A percentile compares a stretch with the other conserved stretches of the same genome.
Evolutionary conservation across 371 early-diverging fungal genomes (phyloP).

Genomic region (Chytridiales sp.): DNA sequence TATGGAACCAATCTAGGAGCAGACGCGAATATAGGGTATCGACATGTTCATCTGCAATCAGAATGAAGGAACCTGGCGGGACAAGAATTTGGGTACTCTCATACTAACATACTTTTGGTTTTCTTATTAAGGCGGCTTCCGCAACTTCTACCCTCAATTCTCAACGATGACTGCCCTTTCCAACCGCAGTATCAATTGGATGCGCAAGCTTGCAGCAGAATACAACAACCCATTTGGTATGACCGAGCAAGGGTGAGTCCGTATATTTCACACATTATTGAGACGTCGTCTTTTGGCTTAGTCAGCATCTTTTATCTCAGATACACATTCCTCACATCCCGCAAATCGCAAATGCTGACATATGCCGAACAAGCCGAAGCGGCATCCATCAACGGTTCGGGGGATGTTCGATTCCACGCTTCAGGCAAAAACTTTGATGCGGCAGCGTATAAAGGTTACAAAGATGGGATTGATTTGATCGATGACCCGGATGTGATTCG

Average conservation of each 20-base stretch:
- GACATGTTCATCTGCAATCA: too few relatives aligned
- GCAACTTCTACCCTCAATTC: slow-evolving; percentile 13
- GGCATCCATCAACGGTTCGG: neutral
- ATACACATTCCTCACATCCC: slow-evolving; percentile 1
- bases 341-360: neutral
- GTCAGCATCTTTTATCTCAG: too few relatives aligned
- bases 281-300: too few relatives aligned
- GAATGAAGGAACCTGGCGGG: too few relatives aligned
- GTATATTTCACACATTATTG: neutral
- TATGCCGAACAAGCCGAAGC: neutral
- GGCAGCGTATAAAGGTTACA: neutral
- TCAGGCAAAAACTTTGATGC: neutral
- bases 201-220: neutral
- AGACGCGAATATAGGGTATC: too few relatives aligned
- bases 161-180: neutral
- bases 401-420: neutral
- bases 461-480: slow-evolving; percentile 1
- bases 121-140: neutral
- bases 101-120: neutral
- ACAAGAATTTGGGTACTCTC: too few relatives aligned
- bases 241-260: neutral
- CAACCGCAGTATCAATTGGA: slow-evolving; percentile 5
- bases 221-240: neutral
- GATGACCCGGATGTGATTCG: slow-evolving; percentile 1
- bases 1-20: too few relatives aligned